These are phyloP conservation scores for Amanita phalloides DNA, from an alignment of 768 basidiomycete species.

Conservation along the genomic window DNA sequence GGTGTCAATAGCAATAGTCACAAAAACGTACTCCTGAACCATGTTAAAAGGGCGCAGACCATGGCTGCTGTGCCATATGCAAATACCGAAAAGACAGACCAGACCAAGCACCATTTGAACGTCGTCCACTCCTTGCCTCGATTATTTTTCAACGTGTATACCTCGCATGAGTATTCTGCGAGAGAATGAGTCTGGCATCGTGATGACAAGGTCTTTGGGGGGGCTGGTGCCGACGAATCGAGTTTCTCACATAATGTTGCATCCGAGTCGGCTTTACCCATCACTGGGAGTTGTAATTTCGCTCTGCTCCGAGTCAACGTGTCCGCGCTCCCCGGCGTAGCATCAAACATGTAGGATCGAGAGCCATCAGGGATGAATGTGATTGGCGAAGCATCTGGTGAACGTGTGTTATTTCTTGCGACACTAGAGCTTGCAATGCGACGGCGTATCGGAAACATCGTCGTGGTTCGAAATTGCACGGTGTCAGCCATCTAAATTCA, in stretches of 20 bases:
- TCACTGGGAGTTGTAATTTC: not conserved
- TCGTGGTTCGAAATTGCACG: not conserved
- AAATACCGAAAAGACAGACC: conserved; percentile 46
- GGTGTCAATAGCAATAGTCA: not conserved
- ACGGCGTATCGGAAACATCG: not conserved
- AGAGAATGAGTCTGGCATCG: conserved; percentile 10
- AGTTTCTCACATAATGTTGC: conserved; percentile 12
- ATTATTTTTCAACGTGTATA: not conserved
- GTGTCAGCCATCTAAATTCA: conserved; percentile 1
- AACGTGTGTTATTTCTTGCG: not conserved
- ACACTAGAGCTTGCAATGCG: not conserved
- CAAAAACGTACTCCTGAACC: conserved; percentile 39
- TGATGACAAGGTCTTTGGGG: conserved; percentile 7
- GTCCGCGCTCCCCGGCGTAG: not conserved
- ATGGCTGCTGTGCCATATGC: conserved; percentile 41
- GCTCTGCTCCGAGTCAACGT: not conserved
- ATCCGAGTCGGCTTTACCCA: not conserved
- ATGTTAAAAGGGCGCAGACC: conserved; percentile 41
- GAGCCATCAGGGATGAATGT: not conserved
- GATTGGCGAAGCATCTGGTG: not conserved
- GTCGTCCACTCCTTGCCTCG: conserved; percentile 36
- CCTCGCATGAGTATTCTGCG: conserved; percentile 23
- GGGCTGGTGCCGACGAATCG: conserved; percentile 12
- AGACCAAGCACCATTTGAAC: conserved; percentile 51
- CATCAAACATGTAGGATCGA: not conserved